phyloP scores from a whole-genome alignment of 192 early-diverging fungal genomes.

The Rhizophagus clarus region DNA sequence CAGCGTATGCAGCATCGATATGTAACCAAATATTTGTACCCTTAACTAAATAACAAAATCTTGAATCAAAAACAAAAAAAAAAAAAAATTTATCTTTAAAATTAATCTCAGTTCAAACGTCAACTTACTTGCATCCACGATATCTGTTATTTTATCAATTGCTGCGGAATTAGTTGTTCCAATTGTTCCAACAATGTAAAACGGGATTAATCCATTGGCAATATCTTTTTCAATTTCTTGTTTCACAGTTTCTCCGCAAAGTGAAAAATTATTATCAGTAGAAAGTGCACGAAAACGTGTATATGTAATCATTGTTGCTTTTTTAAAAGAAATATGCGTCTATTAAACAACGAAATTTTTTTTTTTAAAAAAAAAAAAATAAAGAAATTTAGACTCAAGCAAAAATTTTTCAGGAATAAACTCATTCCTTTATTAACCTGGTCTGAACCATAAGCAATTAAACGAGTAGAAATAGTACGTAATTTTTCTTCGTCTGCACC shows the following conservation, averaged over 20 bases:
- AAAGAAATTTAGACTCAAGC: neutral
- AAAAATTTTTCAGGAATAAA: neutral
- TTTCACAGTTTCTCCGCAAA: constrained; percentile 49
- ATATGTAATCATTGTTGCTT: constrained; percentile 55
- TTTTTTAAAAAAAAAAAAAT: too few relatives aligned
- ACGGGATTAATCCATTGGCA: constrained; percentile 57
- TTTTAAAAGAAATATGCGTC: constrained; percentile 59
- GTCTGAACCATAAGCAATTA: constrained; percentile 64
- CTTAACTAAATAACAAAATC: constrained; percentile 7
- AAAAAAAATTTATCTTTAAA: neutral
- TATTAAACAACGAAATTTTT: neutral
- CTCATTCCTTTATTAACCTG: constrained; percentile 37
- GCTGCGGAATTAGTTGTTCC: constrained; percentile 63
- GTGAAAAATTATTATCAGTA: constrained; percentile 40
- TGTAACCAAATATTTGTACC: constrained; percentile 59
- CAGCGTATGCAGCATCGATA: constrained; percentile 70
- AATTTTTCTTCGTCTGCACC: constrained; percentile 38
- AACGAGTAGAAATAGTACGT: constrained; percentile 29
- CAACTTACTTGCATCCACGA: constrained; percentile 47
- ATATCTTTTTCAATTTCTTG: constrained; percentile 52
- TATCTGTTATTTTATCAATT: constrained; percentile 57
- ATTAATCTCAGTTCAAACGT: neutral
- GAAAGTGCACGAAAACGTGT: constrained; percentile 41
- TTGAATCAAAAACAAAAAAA: neutral
- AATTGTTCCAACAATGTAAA: constrained; percentile 64